Conservation (phyloP, 257 asterid genomes). For the Anisodus tanguticus region DNA sequence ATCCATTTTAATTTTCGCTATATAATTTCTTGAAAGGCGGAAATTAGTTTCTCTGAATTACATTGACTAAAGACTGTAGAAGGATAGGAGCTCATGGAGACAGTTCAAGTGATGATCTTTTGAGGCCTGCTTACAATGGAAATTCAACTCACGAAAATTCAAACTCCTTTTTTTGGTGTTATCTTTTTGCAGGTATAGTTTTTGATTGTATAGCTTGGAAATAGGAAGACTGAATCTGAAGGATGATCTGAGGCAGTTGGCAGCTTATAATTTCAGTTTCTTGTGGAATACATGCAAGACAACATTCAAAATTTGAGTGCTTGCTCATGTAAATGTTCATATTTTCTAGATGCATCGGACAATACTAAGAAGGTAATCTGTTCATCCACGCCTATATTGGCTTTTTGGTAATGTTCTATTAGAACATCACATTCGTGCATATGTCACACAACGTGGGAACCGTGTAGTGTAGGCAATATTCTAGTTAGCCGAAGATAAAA, state of each 20-base stretch:
- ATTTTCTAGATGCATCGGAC: background rate
- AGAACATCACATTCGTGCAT: background rate
- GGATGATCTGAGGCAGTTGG: background rate
- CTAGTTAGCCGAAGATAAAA: background rate
- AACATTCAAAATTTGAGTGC: background rate
- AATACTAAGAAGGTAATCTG: background rate
- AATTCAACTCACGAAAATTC: background rate
- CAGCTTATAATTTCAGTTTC: too few relatives aligned
- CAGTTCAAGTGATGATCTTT: background rate
- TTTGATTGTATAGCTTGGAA: background rate
- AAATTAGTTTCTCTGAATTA: background rate
- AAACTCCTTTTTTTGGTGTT: background rate
- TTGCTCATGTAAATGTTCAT: constrained; percentile 14
- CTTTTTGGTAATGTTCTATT: background rate
- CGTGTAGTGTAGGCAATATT: background rate
- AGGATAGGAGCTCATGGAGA: background rate
- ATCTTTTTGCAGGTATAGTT: background rate
- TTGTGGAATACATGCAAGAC: too few relatives aligned
- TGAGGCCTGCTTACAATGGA: background rate
- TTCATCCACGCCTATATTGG: background rate
- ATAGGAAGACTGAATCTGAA: background rate
- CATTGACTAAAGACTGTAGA: background rate
- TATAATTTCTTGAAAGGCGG: background rate
- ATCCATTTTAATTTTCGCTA: background rate
- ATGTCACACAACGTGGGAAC: background rate